Conservation (phyloP, 768 basidiomycete genomes). For the Mycena indigotica region DNA sequence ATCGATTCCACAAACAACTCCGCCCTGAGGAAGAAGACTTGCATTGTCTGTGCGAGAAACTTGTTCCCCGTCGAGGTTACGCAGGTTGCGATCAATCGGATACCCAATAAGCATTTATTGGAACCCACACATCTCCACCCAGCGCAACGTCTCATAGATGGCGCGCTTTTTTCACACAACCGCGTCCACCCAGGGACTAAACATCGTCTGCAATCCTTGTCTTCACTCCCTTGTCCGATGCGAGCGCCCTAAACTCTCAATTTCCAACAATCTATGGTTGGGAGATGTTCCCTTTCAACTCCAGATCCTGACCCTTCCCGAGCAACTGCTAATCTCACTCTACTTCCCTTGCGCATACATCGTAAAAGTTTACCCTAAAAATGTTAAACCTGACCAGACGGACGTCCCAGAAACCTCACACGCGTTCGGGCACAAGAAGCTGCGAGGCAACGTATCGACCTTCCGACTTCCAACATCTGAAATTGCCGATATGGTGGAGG, state of each 20-base stretch:
- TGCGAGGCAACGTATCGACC: constrained; percentile 27
- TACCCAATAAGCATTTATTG: background rate
- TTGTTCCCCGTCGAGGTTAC: background rate
- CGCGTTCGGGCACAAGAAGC: constrained; percentile 5
- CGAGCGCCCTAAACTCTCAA: background rate
- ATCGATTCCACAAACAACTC: background rate
- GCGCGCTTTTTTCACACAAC: background rate
- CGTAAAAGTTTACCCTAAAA: constrained; percentile 29
- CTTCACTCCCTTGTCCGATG: background rate
- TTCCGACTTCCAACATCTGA: constrained; percentile 19
- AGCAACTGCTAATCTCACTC: constrained; percentile 27
- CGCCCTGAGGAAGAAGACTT: background rate
- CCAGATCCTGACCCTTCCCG: constrained; percentile 23
- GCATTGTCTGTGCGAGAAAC: background rate
- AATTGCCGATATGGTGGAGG: constrained; percentile 22
- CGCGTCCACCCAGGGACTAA: background rate
- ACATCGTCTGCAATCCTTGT: background rate
- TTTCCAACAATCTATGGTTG: constrained; percentile 31
- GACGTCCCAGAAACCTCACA: background rate
- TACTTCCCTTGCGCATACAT: constrained; percentile 25
- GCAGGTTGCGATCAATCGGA: too few species aligned
- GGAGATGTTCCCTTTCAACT: constrained; percentile 24
- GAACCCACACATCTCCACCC: background rate
- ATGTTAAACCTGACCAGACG: too few species aligned
- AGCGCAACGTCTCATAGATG: background rate